A percentile compares a stretch with the other conserved stretches of the same genome.
These are phyloP conservation scores for Zymoseptoria ardabiliae DNA, from an alignment of 2,329 filamentous ascomycete species.

Conservation along the genomic window DNA sequence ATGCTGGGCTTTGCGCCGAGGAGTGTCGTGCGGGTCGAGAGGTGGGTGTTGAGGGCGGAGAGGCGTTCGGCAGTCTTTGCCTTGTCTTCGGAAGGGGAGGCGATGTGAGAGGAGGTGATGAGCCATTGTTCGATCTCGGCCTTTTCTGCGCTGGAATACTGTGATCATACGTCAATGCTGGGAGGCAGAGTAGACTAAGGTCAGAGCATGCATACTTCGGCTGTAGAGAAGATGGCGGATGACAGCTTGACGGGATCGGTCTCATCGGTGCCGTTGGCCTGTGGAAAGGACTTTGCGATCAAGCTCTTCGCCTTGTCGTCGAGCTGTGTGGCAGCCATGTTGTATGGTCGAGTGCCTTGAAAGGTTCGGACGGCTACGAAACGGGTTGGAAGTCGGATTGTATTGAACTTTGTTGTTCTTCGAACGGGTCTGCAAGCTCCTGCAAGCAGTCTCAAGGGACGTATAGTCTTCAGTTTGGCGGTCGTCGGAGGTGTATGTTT, in stretches of 20 bases:
- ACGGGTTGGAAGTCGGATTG: neutral
- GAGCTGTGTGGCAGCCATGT: conserved; percentile 26
- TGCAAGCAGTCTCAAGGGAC: conserved; percentile 16
- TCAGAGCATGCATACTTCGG: conserved; percentile 18
- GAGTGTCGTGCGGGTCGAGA: conserved; percentile 80
- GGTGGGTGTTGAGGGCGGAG: conserved; percentile 74
- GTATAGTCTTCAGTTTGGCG: conserved; percentile 23
- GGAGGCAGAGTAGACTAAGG: neutral
- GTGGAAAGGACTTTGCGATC: conserved; percentile 28
- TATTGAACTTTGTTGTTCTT: neutral
- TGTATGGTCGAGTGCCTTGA: conserved; percentile 8
- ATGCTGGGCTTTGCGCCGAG: conserved; percentile 84
- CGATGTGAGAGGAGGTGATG: conserved; percentile 65
- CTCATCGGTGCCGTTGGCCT: conserved; percentile 24
- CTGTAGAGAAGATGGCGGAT: conserved; percentile 26
- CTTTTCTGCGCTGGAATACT: conserved; percentile 72
- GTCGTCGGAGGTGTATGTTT: neutral
- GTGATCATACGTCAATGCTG: conserved; percentile 22
- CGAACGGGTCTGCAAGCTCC: conserved; percentile 10
- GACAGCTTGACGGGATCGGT: conserved; percentile 31
- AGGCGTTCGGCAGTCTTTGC: conserved; percentile 57
- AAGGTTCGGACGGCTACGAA: neutral
- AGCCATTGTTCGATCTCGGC: conserved; percentile 87
- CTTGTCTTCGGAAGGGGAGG: conserved; percentile 51
- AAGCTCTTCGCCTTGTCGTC: conserved; percentile 28